Conservation (phyloP, 257 asterid species). For the Solanum rostratum region DNA sequence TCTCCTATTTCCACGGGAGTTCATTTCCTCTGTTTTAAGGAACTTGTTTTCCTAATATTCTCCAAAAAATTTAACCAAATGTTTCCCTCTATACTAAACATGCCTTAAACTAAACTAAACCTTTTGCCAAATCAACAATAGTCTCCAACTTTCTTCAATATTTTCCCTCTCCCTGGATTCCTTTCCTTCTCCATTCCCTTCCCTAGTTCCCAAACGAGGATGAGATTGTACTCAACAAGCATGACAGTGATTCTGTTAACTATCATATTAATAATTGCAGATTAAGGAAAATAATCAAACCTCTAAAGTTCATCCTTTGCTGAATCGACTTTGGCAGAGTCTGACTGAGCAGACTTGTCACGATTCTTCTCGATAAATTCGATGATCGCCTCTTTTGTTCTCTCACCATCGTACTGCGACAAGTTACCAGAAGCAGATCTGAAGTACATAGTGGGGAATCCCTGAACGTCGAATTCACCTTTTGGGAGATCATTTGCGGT, state of each 20-base stretch:
- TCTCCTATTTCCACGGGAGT: neutral
- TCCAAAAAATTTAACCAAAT: too few relatives aligned
- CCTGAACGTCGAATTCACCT: neutral
- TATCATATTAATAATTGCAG: neutral
- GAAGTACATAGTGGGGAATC: conserved; percentile 14
- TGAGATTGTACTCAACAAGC: neutral
- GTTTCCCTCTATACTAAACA: too few relatives aligned
- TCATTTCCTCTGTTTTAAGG: too few relatives aligned
- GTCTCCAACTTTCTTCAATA: neutral
- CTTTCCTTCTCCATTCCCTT: neutral
- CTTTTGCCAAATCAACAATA: neutral
- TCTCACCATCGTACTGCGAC: conserved; percentile 1
- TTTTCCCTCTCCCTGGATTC: neutral
- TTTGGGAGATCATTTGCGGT: conserved; percentile 4
- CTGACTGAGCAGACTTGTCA: neutral
- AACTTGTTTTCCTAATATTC: too few relatives aligned
- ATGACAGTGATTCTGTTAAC: neutral
- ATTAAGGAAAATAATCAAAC: neutral
- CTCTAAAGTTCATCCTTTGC: conserved; percentile 5
- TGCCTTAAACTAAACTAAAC: too few relatives aligned
- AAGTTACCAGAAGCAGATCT: conserved; percentile 12
- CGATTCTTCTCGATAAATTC: conserved; percentile 13
- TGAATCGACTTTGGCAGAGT: neutral
- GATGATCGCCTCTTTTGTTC: conserved; percentile 11
- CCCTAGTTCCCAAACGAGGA: neutral